Percentiles rank a stretch among this genome's conserved stretches.
These are phyloP conservation scores for Sanghuangporus sanghuang DNA, from an alignment of 1,284 basidiomycete species.

Conservation along the genomic window DNA sequence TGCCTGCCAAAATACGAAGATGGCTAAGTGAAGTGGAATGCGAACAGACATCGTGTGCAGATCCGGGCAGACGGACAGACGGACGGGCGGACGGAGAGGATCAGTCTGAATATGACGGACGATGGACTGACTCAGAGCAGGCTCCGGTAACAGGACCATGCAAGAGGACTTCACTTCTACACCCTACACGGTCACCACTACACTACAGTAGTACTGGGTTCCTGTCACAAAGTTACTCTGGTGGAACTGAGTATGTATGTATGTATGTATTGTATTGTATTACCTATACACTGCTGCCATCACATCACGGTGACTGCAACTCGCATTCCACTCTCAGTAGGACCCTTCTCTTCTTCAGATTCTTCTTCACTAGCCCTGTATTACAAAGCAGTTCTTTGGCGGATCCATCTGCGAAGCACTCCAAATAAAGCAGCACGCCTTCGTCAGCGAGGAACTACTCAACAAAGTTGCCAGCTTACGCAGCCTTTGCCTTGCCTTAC, in stretches of 20 bases:
- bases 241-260: not conserved
- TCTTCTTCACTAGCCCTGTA: not conserved
- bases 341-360: not conserved
- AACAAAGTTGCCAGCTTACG: not conserved
- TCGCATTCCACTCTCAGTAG: not conserved
- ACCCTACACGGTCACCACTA: not conserved
- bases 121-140: not conserved
- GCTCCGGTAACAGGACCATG: not conserved
- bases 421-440: not conserved
- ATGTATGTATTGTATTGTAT: not conserved
- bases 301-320: no score
- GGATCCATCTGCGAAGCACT: constrained; percentile 10
- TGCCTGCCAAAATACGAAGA: not conserved
- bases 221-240: not conserved
- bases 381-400: constrained; percentile 5
- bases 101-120: not conserved
- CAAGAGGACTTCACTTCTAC: no score
- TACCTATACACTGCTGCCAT: no score
- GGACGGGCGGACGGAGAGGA: not conserved
- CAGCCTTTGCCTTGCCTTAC: no score
- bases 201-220: not conserved
- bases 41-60: constrained; percentile 1
- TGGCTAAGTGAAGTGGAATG: not conserved
- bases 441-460: not conserved
- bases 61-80: not conserved